phyloP scores from a whole-genome alignment of 176 grass and related monocot genomes.

The Cenchrus americanus region DNA sequence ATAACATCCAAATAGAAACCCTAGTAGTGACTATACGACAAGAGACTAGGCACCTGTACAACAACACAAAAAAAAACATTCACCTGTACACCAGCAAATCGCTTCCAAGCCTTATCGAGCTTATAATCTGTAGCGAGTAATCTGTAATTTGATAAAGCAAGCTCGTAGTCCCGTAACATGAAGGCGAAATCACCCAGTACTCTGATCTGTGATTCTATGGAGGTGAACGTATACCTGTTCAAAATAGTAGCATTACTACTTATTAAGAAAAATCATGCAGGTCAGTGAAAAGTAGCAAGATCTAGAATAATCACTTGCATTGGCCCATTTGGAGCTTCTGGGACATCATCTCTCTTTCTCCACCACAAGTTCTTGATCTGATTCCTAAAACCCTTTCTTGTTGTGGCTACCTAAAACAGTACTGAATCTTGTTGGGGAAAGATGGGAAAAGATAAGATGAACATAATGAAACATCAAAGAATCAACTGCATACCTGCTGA shows the following conservation, averaged over 20 bases:
- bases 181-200: conserved; percentile 96
- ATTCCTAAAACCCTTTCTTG: conserved; percentile 96
- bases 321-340: conserved; percentile 78
- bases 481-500: conserved; percentile 79
- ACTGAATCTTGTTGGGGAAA: conserved; percentile 27
- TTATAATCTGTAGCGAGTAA: conserved; percentile 95
- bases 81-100: conserved; percentile 93
- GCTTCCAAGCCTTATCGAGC: conserved; percentile 98
- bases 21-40: neutral
- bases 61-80: conserved; percentile 28
- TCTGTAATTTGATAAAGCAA: conserved; percentile 97
- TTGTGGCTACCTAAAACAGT: conserved; percentile 77
- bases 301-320: conserved; percentile 63
- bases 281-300: conserved; percentile 18
- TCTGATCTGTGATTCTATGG: conserved; percentile 98
- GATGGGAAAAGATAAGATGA: conserved; percentile 7
- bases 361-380: conserved; percentile 99
- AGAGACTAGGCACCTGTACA: neutral
- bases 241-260: conserved; percentile 42
- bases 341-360: conserved; percentile 94
- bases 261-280: conserved; percentile 40
- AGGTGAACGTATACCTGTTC: conserved; percentile 91
- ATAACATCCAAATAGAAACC: conserved; percentile 21
- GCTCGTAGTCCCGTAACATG: conserved; percentile 97
- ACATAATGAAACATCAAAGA: conserved; percentile 19